phyloP scores from a whole-genome alignment of 768 basidiomycete genomes.

The Guyanaporus albipodus region DNA sequence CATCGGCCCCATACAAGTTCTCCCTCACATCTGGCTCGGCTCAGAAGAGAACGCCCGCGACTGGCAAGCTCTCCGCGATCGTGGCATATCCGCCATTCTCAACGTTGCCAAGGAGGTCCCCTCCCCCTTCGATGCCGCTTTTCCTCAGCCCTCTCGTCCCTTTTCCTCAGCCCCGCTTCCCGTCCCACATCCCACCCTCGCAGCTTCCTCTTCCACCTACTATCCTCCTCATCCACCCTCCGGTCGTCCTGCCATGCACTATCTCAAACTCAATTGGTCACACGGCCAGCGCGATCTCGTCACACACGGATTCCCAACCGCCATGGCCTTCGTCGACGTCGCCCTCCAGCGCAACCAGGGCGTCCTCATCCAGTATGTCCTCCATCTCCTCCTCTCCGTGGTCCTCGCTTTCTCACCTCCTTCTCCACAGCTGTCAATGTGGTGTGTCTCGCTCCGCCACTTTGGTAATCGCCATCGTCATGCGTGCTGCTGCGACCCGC shows the following conservation, averaged over 20 bases:
- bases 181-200: conserved; percentile 31
- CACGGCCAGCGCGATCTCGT: conserved; percentile 93
- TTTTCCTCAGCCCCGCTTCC: conserved; percentile 71
- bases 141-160: conserved; percentile 49
- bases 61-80: conserved; percentile 64
- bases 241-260: conserved; percentile 78
- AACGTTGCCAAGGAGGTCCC: conserved; percentile 92
- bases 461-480: conserved; percentile 84
- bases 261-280: conserved; percentile 88
- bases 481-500: conserved; percentile 80
- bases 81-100: conserved; percentile 75
- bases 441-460: conserved; percentile 92
- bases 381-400: conserved; percentile 9
- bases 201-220: conserved; percentile 50
- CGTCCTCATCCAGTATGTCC: conserved; percentile 78
- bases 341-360: conserved; percentile 73
- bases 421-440: conserved; percentile 86
- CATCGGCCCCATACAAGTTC: conserved; percentile 77
- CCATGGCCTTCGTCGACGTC: conserved; percentile 78
- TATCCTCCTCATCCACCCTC: conserved; percentile 62
- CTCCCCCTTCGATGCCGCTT: conserved; percentile 56
- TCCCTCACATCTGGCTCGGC: conserved; percentile 86
- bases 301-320: conserved; percentile 68
- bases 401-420: conserved; percentile 14
- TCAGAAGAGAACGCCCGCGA: conserved; percentile 90